Percentiles rank a stretch among this genome's conserved stretches.
Evolutionary conservation across 192 early-diverging fungal species (phyloP).

Genomic region (Backusella psychrophila): DNA sequence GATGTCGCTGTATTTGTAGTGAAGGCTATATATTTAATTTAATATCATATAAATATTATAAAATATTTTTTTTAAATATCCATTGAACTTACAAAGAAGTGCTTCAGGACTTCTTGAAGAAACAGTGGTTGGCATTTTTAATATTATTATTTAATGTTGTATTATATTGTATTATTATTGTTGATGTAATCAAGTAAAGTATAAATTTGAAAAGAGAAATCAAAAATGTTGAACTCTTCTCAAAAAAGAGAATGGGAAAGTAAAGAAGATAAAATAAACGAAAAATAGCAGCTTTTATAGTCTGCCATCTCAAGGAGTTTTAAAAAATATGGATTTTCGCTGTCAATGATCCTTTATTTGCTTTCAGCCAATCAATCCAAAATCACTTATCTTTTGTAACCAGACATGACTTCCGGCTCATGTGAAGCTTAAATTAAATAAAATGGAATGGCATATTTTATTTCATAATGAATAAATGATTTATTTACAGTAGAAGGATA

Average conservation of each 20-base stretch:
- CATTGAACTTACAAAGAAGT: constrained; percentile 29
- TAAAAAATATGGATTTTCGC: neutral
- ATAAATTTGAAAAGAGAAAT: constrained; percentile 2
- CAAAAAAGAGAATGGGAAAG: neutral
- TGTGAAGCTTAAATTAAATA: neutral
- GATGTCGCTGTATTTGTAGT: constrained; percentile 32
- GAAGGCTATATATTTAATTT: constrained; percentile 18
- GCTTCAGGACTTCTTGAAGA: constrained; percentile 38
- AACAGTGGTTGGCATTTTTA: constrained; percentile 18
- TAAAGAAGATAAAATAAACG: neutral
- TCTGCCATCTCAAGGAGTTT: neutral
- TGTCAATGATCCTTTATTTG: constrained; percentile 3
- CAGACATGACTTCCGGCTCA: constrained; percentile 7
- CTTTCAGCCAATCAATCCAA: constrained; percentile 9
- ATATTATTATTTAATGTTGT: neutral
- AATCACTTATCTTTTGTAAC: constrained; percentile 12
- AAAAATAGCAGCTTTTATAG: neutral
- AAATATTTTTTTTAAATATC: neutral
- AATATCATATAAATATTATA: neutral
- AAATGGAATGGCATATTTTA: neutral
- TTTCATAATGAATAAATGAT: neutral
- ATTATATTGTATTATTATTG: neutral
- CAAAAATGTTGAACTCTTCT: neutral
- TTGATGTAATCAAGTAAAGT: neutral
- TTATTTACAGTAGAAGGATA: constrained; percentile 8